Base-by-base conservation (phyloP, 805 yeast species). In the Kuraishia piskuri region DNA sequence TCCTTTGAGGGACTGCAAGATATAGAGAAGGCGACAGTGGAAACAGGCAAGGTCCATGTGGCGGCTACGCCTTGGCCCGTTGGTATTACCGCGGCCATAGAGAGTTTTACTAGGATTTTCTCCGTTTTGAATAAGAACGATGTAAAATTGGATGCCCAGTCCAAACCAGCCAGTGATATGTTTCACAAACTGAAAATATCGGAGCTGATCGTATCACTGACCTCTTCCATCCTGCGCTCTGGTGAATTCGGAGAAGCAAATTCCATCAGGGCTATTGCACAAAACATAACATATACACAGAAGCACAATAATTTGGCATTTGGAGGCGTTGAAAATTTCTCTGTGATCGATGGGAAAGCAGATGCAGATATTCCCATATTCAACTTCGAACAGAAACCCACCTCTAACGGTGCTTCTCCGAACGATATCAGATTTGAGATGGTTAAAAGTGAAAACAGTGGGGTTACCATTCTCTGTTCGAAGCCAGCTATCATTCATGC, bases 341-440 rank as follows among this genome's bases (percentile, higher is more conserved):
- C 59, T 1, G 54, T 74, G 4, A 19, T 65, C 2, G 54, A 68
- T 20, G 56, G 54, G 10, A 57, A 55, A 22, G 54, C 68, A 21
- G 56, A 54, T 10, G 57, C 54, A 22, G 54, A 63, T 22, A 61
- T 64, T 12, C 50, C 55, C 1, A n/a, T 55, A 5, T 51, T 65
- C 24, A 51, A 55, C 26, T 69, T 78, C 54, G 63, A 61, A 23
- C 60, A 63, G n/a, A 56, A 60, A 23, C 48, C 63, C 17, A 55
- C 59, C 1, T 7, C 46, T 2, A 40, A 7, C 23, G 46, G 31
- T 14, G 49, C 49, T 4, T 2, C 26, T 5, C 74, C 73, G 46
- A 76, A 78, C 6, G 88, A 83, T 57, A 50, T 83, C 2, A 61
- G 84, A 36, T 79, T 83, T 61, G 87, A 83, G 60, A 54, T 74